Base-by-base conservation (phyloP, 768 basidiomycete genomes). In the Podaxis sp. region DNA sequence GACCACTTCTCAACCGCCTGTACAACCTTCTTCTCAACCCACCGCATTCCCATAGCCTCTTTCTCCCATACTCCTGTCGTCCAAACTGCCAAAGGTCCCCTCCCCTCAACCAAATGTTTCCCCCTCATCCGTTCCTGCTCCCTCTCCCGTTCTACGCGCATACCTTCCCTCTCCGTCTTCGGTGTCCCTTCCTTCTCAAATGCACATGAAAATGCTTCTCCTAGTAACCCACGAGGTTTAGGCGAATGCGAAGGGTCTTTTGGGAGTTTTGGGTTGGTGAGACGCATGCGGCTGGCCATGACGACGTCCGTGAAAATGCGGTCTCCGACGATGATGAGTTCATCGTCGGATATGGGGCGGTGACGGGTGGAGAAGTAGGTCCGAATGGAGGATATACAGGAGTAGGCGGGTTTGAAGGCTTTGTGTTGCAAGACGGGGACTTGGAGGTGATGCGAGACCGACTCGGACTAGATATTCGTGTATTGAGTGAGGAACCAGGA, bases 271-370 rank as follows among this genome's bases (percentile, higher is more conserved):
- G 61, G 61, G 33, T 62, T 62, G 25, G 54, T 62, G 43, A 62
- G 61, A 27, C 72, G 73, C 78, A 95, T 87, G 38, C 93, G 86
- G 67, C 91, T 89, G 8, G 93, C 89, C 73, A 98, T 79, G 57
- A 98, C 83, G 17, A 95, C 76, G 71, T 99, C 96, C 0, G 96
- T 99, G 68, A 97, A 90, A 56, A 98, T 75, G 11, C 96, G 84
- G 76, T 99, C 96, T 0, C 96, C 96, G 12, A 99, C 88, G 41
- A 98, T 75, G 60, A 98, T 76, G 47, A 97, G 77, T 62, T 89
- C 84, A 25, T 86, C 76, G 65, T 86, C 83, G 29, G 76, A 73
- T 47, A 93, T 69, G 19, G 88, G 86, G n/a, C 70, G 68, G 7
- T 69, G 74, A 29, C 86, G 80, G 33, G 86, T 83, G 27, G 80